Percentiles rank a stretch among this genome's conserved stretches.
Evolutionary conservation across 495 filamentous ascomycete genomes (phyloP).

Genomic region (Penicillium canariense): DNA sequence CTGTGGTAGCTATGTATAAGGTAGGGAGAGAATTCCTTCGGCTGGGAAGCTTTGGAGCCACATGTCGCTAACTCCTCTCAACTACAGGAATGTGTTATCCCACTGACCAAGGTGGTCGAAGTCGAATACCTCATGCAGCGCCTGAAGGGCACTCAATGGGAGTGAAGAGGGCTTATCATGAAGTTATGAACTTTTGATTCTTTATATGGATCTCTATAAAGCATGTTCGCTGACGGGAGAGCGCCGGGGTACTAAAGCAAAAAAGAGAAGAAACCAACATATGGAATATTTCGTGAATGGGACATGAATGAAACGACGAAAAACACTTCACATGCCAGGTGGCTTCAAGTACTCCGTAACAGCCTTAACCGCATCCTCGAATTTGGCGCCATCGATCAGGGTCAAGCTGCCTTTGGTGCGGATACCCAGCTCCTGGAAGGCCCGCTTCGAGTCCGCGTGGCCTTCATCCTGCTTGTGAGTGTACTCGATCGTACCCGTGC

Average conservation of each 20-base stretch:
- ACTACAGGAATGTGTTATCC: slow-evolving; percentile 85
- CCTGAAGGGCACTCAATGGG: slow-evolving; percentile 67
- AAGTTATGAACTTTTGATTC: slow-evolving; percentile 25
- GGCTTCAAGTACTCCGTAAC: slow-evolving; percentile 61
- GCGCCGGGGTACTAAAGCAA: background rate
- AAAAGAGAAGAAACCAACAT: slow-evolving; percentile 13
- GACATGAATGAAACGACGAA: slow-evolving; percentile 25
- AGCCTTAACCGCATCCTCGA: slow-evolving; percentile 67
- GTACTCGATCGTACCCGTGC: slow-evolving; percentile 66
- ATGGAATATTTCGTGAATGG: slow-evolving; percentile 28
- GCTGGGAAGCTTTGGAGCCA: background rate
- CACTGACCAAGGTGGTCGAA: slow-evolving; percentile 94
- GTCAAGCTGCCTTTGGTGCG: slow-evolving; percentile 78
- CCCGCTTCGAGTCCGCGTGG: slow-evolving; percentile 82
- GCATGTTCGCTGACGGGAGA: slow-evolving; percentile 1
- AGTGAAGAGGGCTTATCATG: slow-evolving; percentile 33
- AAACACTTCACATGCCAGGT: background rate
- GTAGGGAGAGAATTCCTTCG: slow-evolving; percentile 33
- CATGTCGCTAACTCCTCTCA: slow-evolving; percentile 20
- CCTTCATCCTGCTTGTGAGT: slow-evolving; percentile 73
- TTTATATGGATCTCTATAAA: slow-evolving; percentile 13
- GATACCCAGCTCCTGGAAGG: slow-evolving; percentile 92
- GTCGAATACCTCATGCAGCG: slow-evolving; percentile 97
- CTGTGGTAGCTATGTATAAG: slow-evolving; percentile 92
- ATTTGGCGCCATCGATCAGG: slow-evolving; percentile 67